Percentiles rank a stretch among this genome's conserved stretches.
phyloP scores from a whole-genome alignment of 495 filamentous ascomycete genomes.

The Apiosordaria backusii region DNA sequence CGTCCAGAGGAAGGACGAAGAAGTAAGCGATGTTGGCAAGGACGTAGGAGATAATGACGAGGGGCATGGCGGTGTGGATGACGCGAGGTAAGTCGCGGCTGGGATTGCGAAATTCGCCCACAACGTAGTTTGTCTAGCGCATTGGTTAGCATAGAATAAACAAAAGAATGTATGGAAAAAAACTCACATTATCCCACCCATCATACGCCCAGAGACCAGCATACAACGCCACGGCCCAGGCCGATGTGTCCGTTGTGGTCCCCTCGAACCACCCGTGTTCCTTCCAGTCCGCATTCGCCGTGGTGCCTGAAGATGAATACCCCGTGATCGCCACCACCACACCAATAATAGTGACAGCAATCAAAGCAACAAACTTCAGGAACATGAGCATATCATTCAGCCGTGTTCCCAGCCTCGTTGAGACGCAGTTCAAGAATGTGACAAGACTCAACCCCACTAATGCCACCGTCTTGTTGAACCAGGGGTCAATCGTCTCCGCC shows the following conservation, averaged over 20 bases:
- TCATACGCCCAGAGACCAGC: slow-evolving; percentile 97
- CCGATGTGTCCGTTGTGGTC: slow-evolving; percentile 71
- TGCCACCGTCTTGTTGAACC: slow-evolving; percentile 89
- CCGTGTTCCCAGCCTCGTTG: slow-evolving; percentile 79
- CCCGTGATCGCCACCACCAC: slow-evolving; percentile 88
- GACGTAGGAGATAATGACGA: slow-evolving; percentile 87
- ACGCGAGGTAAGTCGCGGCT: slow-evolving; percentile 86
- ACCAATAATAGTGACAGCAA: slow-evolving; percentile 83
- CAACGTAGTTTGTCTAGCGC: slow-evolving; percentile 86
- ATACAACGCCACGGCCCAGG: slow-evolving; percentile 90
- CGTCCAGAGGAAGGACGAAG: slow-evolving; percentile 78
- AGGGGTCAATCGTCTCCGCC: slow-evolving; percentile 67
- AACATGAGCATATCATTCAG: slow-evolving; percentile 92
- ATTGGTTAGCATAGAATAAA: background rate
- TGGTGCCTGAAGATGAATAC: slow-evolving; percentile 62
- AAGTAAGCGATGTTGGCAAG: slow-evolving; percentile 91
- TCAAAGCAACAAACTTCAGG: slow-evolving; percentile 85
- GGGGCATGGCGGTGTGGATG: slow-evolving; percentile 94
- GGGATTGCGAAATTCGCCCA: slow-evolving; percentile 92
- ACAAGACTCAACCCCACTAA: slow-evolving; percentile 70
- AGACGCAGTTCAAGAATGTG: slow-evolving; percentile 82
- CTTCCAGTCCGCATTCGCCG: slow-evolving; percentile 84
- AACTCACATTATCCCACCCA: slow-evolving; percentile 93
- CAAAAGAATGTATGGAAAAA: slow-evolving; percentile 1
- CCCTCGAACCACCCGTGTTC: slow-evolving; percentile 82